Evolutionary conservation across 2,329 filamentous ascomycete species (phyloP).

Genomic region (Botryotinia globosa): DNA sequence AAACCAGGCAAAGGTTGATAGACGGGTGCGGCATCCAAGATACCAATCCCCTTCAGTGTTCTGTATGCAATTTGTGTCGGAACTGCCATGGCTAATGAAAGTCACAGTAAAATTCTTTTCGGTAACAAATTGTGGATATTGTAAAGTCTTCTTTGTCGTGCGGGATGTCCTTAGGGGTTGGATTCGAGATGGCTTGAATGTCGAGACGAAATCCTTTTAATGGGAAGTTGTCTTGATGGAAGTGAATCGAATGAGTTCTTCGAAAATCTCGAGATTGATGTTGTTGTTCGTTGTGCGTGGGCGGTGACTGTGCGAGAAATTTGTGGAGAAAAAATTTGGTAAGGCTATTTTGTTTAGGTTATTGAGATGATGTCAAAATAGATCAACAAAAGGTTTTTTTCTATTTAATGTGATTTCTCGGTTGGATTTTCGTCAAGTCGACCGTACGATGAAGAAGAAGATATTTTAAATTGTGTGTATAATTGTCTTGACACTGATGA

Average conservation of each 20-base stretch:
- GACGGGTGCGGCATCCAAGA: conserved; percentile 85
- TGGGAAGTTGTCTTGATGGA: conserved; percentile 14
- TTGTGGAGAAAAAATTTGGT: conserved; percentile 9
- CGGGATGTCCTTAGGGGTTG: conserved; percentile 19
- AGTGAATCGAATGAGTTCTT: conserved; percentile 15
- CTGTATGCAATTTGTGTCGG: conserved; percentile 95
- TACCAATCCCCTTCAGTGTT: conserved; percentile 92
- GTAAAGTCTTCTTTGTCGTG: conserved; percentile 28
- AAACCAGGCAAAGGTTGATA: conserved; percentile 86
- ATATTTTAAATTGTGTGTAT: conserved; percentile 13
- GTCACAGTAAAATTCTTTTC: conserved; percentile 52
- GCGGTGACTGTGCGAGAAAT: conserved; percentile 17
- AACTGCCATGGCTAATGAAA: conserved; percentile 92
- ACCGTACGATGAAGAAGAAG: conserved; percentile 21
- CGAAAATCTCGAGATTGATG: conserved; percentile 11
- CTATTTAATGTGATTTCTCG: background rate
- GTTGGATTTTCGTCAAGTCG: background rate
- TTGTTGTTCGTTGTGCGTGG: conserved; percentile 13
- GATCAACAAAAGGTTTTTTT: background rate
- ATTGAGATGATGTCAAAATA: background rate
- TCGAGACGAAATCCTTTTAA: conserved; percentile 13
- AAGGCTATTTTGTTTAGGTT: background rate
- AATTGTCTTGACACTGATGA: conserved; percentile 28
- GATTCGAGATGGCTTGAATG: conserved; percentile 19
- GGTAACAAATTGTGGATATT: conserved; percentile 29